Evolutionary conservation across 768 basidiomycete species (phyloP), one percentile per base, ranked within the genome.

Genomic region (Podaxis pistillaris): DNA sequence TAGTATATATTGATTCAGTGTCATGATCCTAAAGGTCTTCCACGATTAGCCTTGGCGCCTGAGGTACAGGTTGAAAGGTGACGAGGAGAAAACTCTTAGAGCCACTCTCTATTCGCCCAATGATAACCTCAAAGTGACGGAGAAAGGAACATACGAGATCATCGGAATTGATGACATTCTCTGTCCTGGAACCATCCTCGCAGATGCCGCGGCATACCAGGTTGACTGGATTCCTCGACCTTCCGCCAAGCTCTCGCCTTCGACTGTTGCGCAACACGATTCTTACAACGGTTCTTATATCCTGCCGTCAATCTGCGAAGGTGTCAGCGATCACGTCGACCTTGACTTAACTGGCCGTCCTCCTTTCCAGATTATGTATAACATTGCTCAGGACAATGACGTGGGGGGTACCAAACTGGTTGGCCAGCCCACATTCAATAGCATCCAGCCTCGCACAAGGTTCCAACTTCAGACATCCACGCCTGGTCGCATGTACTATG

Each of bases 361-460:
- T n/a, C 95, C 95, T 0, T 98, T 96, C 83, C 89, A 96, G 71
- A 87, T 96, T 65, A 89, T 85, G 83, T 97, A 96, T 74, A 91
- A 93, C 66, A 85, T 94, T 58, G 92, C 89, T 0, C 83, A 85
- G 70, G 82, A 87, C 56, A 81, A 78, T 58, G 89, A 88, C 8
- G 77, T 78, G 17, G 90, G 91, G 3, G 88, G 86, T 5, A 90
- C 86, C 1, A 85, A 79, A 64, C 79, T 93, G 52, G 76, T 91
- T 33, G 90, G 88, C 62, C 90, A 92, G 66, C 88, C 89, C 1
- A 87, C 85, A 1, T 89, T 94, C 77, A 93, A 88, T 73, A 93
- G 93, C 70, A 92, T 94, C 44, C 91, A 93, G 67, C 81, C 86
- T 9, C 83, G 83, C 46, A 89, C 90, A 3, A 85, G 91, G 51